Evolutionary conservation across 139 green algal species (phyloP).

Genomic region (Picochlorum sp.): DNA sequence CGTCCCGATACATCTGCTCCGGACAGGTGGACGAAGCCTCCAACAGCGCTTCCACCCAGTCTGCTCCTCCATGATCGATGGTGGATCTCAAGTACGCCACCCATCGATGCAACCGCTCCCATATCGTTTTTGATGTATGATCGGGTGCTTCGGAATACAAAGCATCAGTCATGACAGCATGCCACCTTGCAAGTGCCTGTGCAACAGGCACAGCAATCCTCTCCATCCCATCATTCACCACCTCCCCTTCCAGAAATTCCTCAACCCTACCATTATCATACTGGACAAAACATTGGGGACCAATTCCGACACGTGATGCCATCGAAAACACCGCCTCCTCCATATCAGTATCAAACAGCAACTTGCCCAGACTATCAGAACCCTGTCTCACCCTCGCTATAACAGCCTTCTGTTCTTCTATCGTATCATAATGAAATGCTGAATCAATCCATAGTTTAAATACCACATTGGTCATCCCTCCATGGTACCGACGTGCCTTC

Average conservation of each 20-base stretch:
- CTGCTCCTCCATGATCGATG: too few species aligned
- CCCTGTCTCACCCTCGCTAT: too few species aligned
- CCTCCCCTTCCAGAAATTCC: constrained; percentile 44
- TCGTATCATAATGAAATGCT: constrained; percentile 19
- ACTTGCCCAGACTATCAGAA: too few species aligned
- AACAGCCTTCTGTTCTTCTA: too few species aligned
- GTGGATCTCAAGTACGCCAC: background rate
- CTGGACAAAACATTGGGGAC: constrained; percentile 45
- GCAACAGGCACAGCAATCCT: constrained; percentile 33
- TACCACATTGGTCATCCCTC: background rate
- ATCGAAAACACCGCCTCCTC: constrained; percentile 22
- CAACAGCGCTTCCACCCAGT: too few species aligned
- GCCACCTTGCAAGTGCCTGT: constrained; percentile 42
- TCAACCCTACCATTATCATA: constrained; percentile 53
- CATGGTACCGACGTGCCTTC: background rate
- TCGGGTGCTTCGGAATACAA: background rate
- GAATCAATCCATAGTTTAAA: background rate
- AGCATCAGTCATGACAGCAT: constrained; percentile 32
- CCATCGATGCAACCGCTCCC: constrained; percentile 28
- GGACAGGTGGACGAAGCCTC: too few species aligned
- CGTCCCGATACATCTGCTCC: too few species aligned
- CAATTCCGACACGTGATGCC: constrained; percentile 35
- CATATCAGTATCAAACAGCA: too few species aligned
- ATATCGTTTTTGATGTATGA: constrained; percentile 7
- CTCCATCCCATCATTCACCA: constrained; percentile 30